Evolutionary conservation across 768 basidiomycete genomes (phyloP), one percentile per base, ranked within the genome.

Genomic region (Tylopilus sp.): DNA sequence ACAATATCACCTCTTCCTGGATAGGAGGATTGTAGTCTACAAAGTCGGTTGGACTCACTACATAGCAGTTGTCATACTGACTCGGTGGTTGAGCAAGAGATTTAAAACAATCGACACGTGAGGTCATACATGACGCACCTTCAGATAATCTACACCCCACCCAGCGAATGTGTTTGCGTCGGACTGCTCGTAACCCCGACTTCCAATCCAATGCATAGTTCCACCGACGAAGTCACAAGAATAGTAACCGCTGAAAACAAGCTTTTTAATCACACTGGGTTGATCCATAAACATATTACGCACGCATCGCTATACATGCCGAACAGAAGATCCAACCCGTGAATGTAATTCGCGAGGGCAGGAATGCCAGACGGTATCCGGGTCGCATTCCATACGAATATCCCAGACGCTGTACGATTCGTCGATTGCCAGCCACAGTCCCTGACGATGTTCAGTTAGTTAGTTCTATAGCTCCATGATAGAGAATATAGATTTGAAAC

Each of bases 41-140:
- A 33, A 46, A 59, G 25, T 57, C 48, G n/a, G 26, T 24, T 3
- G 22, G 25, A 45, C 42, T 53, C 24, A 57, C 48, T 17, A 38
- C 45, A 41, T 30, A 59, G 21, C 55, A 59, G 22, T 56, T 59
- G 24, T 59, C 55, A n/a, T 59, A 59, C 58, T 57, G 43, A 28
- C 14, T 16, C 6, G 14, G 13, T 10, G 11, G 11, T n/a, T 26
- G 17, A 41, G 45, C 22, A 11, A 8, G 7, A 37, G 3, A 19
- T 19, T 44, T 6, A 7, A 1, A 44, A 30, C 4, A 13, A 11
- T n/a, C 8, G 2, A 7, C 6, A 28, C 25, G n/a, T n/a, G n/a
- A n/a, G n/a, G n/a, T n/a, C n/a, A n/a, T n/a, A n/a, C n/a, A n/a
- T n/a, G n/a, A 44, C 3, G 19, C 9, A 59, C 57, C 45, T 59